Base-by-base conservation (phyloP, 768 basidiomycete species). In the Termitomyces titanicus region DNA sequence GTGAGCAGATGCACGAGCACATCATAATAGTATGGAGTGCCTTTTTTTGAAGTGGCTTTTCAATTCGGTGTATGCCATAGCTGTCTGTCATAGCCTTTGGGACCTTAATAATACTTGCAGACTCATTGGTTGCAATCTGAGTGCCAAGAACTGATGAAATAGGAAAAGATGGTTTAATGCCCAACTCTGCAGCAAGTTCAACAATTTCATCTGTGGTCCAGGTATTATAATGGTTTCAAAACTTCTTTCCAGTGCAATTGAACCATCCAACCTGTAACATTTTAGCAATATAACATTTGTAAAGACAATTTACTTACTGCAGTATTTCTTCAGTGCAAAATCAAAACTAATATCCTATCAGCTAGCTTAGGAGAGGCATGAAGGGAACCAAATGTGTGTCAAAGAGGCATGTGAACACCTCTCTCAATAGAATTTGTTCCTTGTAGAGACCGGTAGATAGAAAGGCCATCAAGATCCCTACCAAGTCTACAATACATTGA, bases 221-320 rank as follows among this genome's bases (percentile, higher is more conserved):
- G 25, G 33, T 22, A 3, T 38, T 3, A 18, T 18, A 51, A 17
- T 38, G 35, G 33, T 22, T 48, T n/a, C 18, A 22, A 5, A 10
- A 44, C 10, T 27, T 44, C 17, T 44, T 27, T 25, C 22, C 25
- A 27, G 43, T 44, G 13, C 13, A 11, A 34, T 48, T 31, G 17
- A 34, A 35, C 56, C 56, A 57, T 20, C 4, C 17, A 38, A 60
- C 52, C 40, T 57, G 52, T n/a, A n/a, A n/a, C n/a, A n/a, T n/a
- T n/a, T n/a, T n/a, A n/a, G n/a, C n/a, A n/a, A n/a, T n/a, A n/a
- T n/a, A n/a, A n/a, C n/a, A n/a, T n/a, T n/a, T n/a, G n/a, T n/a
- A n/a, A n/a, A n/a, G n/a, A n/a, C n/a, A n/a, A n/a, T n/a, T n/a
- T 37, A 40, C 39, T 40, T 40, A 40, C 39, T 3, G 39, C 10